Base-by-base conservation (phyloP, 2,329 filamentous ascomycete species). In the Cladobotryum protrusum region DNA sequence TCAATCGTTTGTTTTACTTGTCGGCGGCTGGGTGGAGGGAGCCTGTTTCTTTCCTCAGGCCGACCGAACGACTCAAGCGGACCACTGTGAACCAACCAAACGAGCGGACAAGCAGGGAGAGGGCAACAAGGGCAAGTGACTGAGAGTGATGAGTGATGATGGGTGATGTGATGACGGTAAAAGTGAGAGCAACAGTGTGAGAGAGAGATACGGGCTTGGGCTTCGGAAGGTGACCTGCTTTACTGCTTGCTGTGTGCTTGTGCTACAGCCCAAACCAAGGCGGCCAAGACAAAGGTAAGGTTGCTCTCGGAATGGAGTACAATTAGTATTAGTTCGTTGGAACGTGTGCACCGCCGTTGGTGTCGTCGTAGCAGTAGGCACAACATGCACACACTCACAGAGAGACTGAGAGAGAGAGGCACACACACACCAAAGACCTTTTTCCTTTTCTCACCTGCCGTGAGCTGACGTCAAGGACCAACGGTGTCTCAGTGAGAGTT, bases 401-500 rank as follows among this genome's bases (percentile, higher is more conserved):
- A 37, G 14, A 18, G 17, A n/a, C n/a, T n/a, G n/a, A n/a, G n/a
- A n/a, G n/a, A n/a, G n/a, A n/a, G n/a, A n/a, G n/a, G n/a, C n/a
- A n/a, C n/a, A n/a, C n/a, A n/a, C n/a, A n/a, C n/a, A n/a, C 35
- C 35, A n/a, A 37, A n/a, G 35, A 12, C 14, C 17, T 37, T n/a
- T 18, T 37, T n/a, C 35, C 35, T 12, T 37, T 20, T 42, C 39
- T 46, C 15, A 29, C 18, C 35, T 45, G 47, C 42, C 48, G 43
- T 47, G 43, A 19, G 43, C 50, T 52, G 50, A 52, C 50, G 50
- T 52, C 50, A 52, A 52, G 40, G 19, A 19, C 17, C 39, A 42
- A 42, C 39, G 17, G 12, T 42, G 39, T 42, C 18, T 42, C 12
- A 42, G 39, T 19, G 39, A 5, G 39, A 18, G 9, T 20, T 20